phyloP scores from a whole-genome alignment of 2,329 filamentous ascomycete genomes.

The Ascochyta clinopodiicola region DNA sequence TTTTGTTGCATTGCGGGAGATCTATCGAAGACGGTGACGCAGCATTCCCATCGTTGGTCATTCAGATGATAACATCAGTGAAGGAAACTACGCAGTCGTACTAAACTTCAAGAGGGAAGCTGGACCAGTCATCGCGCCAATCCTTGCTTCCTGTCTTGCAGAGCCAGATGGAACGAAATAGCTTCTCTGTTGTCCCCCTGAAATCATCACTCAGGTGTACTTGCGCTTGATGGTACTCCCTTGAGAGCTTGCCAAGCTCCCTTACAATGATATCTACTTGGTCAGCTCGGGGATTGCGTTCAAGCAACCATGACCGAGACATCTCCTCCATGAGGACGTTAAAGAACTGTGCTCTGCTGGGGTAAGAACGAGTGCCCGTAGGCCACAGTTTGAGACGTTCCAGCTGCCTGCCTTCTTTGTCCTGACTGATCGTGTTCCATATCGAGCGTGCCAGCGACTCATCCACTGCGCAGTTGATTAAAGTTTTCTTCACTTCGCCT shows the following conservation, averaged over 20 bases:
- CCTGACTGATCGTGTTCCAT: constrained; percentile 20
- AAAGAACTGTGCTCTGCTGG: too few relatives aligned
- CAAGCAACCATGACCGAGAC: too few relatives aligned
- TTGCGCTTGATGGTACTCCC: constrained; percentile 8
- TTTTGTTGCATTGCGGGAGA: too few relatives aligned
- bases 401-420: constrained; percentile 22
- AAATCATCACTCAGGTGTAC: background rate
- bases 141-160: constrained; percentile 18
- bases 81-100: too few relatives aligned
- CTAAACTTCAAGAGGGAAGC: constrained; percentile 11
- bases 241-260: constrained; percentile 22
- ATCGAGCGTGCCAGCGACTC: constrained; percentile 29
- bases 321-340: background rate
- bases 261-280: constrained; percentile 9
- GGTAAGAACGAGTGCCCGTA: too few relatives aligned
- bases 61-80: too few relatives aligned
- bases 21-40: too few relatives aligned
- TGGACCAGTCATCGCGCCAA: constrained; percentile 32
- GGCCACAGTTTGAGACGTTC: constrained; percentile 29
- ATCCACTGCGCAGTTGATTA: constrained; percentile 31
- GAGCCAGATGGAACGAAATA: constrained; percentile 25
- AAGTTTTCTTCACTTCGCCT: constrained; percentile 19
- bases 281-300: too few relatives aligned
- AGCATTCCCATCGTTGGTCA: too few relatives aligned
- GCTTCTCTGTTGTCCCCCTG: background rate